A percentile compares a stretch with the other conserved stretches of the same genome.
These are phyloP conservation scores for Ascochyta fabae DNA, from an alignment of 2,329 filamentous ascomycete species.

Conservation along the genomic window DNA sequence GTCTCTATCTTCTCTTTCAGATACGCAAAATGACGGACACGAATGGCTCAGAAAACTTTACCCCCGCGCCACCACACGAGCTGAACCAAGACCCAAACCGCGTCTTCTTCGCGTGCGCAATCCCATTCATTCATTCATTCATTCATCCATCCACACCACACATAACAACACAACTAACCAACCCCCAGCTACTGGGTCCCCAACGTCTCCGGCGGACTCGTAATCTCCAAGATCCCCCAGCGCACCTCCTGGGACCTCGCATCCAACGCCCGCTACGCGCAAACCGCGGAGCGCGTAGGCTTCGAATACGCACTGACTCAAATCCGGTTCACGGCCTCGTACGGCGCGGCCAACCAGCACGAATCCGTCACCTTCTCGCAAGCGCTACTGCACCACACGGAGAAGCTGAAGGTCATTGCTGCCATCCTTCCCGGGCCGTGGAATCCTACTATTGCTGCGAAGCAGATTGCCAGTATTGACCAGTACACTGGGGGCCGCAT, in stretches of 20 bases:
- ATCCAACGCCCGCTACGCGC: conserved; percentile 58
- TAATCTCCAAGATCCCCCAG: conserved; percentile 61
- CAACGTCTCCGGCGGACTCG: conserved; percentile 61
- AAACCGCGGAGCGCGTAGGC: conserved; percentile 56
- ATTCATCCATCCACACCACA: too few relatives aligned
- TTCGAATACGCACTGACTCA: conserved; percentile 62
- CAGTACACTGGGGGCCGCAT: conserved; percentile 60
- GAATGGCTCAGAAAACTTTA: conserved; percentile 24
- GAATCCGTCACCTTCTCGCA: conserved; percentile 61
- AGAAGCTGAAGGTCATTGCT: conserved; percentile 59
- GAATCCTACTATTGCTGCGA: conserved; percentile 57
- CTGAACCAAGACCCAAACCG: conserved; percentile 54
- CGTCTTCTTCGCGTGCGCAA: conserved; percentile 52
- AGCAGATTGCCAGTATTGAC: conserved; percentile 62
- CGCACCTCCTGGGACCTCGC: conserved; percentile 58
- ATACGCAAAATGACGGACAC: conserved; percentile 3
- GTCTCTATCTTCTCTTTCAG: too few relatives aligned
- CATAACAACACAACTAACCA: neutral
- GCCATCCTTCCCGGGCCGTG: conserved; percentile 54
- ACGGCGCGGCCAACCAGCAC: conserved; percentile 57
- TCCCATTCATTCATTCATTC: too few relatives aligned
- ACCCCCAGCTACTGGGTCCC: conserved; percentile 59
- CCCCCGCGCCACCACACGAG: conserved; percentile 34
- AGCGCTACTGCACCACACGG: conserved; percentile 56
- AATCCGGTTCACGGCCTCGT: conserved; percentile 61